Conservation (phyloP, 371 early-diverging fungal species). For the Saksenaea oblongispora region DNA sequence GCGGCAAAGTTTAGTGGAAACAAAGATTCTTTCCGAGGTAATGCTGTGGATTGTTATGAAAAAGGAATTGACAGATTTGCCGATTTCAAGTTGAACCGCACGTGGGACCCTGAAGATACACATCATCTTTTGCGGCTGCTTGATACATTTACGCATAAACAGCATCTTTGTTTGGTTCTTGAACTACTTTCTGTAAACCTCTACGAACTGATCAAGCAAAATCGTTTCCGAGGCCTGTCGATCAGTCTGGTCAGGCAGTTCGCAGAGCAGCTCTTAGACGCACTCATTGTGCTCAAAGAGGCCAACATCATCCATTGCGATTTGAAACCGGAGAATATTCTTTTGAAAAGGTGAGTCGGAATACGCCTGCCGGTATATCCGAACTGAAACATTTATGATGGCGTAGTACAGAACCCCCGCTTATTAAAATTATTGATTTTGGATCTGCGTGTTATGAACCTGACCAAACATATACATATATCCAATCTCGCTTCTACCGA, state of each 20-base stretch:
- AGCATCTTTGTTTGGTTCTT: conserved; percentile 95
- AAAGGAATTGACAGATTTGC: conserved; percentile 1
- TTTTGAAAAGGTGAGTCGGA: conserved; percentile 72
- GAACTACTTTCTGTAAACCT: conserved; percentile 96
- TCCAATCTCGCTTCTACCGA: conserved; percentile 97
- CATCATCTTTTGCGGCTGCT: conserved; percentile 87
- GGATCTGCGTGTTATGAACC: conserved; percentile 95
- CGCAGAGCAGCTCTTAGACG: conserved; percentile 86
- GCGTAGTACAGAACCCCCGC: conserved; percentile 72
- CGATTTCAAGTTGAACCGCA: conserved; percentile 69
- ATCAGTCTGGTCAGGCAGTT: conserved; percentile 89
- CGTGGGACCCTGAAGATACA: conserved; percentile 80
- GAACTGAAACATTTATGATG: neutral
- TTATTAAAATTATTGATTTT: conserved; percentile 98
- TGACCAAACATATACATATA: conserved; percentile 93
- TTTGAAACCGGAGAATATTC: conserved; percentile 97
- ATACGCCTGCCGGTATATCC: neutral
- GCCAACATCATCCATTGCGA: conserved; percentile 97
- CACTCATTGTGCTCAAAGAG: conserved; percentile 74
- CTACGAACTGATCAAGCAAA: conserved; percentile 97
- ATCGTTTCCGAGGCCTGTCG: conserved; percentile 92
- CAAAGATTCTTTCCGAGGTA: conserved; percentile 67
- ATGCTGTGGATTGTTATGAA: neutral
- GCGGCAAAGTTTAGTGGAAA: conserved; percentile 96
- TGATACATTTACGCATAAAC: conserved; percentile 93